phyloP scores from a whole-genome alignment of 192 early-diverging fungal species.

The Thamnidium elegans region DNA sequence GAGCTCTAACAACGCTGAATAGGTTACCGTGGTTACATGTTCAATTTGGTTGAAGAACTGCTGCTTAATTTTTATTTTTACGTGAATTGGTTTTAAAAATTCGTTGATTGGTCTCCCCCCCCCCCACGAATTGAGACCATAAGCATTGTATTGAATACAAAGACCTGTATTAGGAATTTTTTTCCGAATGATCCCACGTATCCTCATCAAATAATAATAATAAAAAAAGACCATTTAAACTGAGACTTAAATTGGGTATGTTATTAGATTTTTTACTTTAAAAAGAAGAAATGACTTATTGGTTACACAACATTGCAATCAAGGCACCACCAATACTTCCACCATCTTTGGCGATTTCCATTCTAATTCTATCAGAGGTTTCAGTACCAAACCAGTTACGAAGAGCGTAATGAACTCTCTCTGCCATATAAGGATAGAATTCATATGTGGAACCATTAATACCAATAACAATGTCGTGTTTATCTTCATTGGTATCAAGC shows the following conservation, averaged over 20 bases:
- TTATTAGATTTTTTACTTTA: not conserved
- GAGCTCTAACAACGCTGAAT: too few species aligned
- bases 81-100: too few species aligned
- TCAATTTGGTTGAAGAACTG: too few species aligned
- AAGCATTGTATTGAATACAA: too few species aligned
- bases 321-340: constrained; percentile 76
- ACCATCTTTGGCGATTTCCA: constrained; percentile 73
- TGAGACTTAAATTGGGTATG: not conserved
- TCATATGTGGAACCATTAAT: constrained; percentile 91
- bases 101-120: too few species aligned
- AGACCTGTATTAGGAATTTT: too few species aligned
- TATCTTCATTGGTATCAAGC: constrained; percentile 14
- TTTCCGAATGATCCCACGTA: too few species aligned
- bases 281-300: not conserved
- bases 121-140: too few species aligned
- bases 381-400: constrained; percentile 70
- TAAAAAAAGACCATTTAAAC: too few species aligned
- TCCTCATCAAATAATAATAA: too few species aligned
- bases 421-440: constrained; percentile 81
- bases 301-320: constrained; percentile 50
- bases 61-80: too few species aligned
- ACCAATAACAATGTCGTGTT: constrained; percentile 69
- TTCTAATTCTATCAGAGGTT: constrained; percentile 62
- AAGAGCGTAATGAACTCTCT: constrained; percentile 71
- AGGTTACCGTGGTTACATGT: too few species aligned